phyloP scores from a whole-genome alignment of 495 filamentous ascomycete genomes.

The Copromyces sp. region DNA sequence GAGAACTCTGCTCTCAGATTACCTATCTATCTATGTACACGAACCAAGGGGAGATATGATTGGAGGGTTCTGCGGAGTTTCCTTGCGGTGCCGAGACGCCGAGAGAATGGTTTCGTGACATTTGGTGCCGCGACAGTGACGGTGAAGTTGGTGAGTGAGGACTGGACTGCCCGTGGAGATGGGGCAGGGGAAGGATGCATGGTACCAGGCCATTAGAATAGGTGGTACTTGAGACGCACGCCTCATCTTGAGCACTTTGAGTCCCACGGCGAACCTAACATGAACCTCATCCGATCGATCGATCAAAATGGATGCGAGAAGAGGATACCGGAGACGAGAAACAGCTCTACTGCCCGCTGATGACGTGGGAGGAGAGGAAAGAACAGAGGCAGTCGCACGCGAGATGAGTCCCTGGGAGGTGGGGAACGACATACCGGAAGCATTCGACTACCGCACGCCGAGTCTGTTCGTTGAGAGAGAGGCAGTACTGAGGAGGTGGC shows the following conservation, averaged over 20 bases:
- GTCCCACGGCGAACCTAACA: not conserved
- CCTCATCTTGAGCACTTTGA: not conserved
- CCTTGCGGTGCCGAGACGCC: too few relatives aligned
- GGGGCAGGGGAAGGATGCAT: not conserved
- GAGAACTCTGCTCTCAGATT: too few relatives aligned
- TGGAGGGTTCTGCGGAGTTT: too few relatives aligned
- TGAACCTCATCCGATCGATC: not conserved
- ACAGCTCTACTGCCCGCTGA: not conserved
- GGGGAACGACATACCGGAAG: not conserved
- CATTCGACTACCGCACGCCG: not conserved
- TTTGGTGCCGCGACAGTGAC: too few relatives aligned
- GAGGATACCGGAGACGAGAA: not conserved
- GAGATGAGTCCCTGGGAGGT: not conserved
- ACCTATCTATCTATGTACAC: too few relatives aligned
- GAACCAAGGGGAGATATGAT: too few relatives aligned
- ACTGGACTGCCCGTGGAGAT: not conserved
- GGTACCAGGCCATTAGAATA: not conserved
- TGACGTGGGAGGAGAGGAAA: not conserved
- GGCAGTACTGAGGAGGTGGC: not conserved
- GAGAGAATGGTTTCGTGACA: too few relatives aligned
- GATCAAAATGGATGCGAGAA: not conserved
- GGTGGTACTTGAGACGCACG: not conserved
- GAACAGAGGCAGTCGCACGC: not conserved
- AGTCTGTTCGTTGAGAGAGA: not conserved
- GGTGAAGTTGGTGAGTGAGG: not conserved